Percentiles rank a stretch among this genome's conserved stretches.
Evolutionary conservation across 2,329 filamentous ascomycete genomes (phyloP).

Genomic region (Leptographium lundbergii): DNA sequence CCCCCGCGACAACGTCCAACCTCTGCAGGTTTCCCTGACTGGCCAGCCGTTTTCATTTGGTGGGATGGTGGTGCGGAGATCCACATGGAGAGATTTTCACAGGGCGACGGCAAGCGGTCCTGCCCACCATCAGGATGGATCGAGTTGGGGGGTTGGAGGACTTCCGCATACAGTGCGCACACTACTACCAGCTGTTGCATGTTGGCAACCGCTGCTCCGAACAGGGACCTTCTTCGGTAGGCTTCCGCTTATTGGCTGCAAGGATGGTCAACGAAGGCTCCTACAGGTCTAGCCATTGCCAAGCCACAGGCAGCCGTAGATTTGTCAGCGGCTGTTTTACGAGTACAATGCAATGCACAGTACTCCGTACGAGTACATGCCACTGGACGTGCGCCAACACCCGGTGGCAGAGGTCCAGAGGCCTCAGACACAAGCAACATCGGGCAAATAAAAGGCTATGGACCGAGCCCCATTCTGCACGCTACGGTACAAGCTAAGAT

Average conservation of each 20-base stretch:
- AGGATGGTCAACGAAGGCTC: no score
- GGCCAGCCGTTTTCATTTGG: not conserved
- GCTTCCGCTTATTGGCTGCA: no score
- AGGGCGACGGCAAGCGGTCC: slow-evolving; percentile 13
- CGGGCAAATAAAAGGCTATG: not conserved
- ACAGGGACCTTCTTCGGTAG: no score
- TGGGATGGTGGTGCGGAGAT: not conserved
- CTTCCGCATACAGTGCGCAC: not conserved
- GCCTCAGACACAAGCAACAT: not conserved
- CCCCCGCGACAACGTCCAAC: not conserved
- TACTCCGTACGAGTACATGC: not conserved
- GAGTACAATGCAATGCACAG: no score
- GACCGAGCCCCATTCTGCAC: not conserved
- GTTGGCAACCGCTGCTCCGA: no score
- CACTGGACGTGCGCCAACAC: not conserved
- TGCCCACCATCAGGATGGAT: slow-evolving; percentile 11
- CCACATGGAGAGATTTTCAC: not conserved
- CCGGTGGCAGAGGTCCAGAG: not conserved
- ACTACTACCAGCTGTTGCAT: not conserved
- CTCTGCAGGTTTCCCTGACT: not conserved
- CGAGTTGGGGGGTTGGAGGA: not conserved
- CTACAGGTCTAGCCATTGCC: no score
- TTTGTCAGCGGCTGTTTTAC: no score
- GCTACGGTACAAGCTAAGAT: not conserved
- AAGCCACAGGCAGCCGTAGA: no score